These are phyloP conservation scores for Fomitopsis pulvina DNA, from an alignment of 768 basidiomycete genomes.

Conservation along the genomic window DNA sequence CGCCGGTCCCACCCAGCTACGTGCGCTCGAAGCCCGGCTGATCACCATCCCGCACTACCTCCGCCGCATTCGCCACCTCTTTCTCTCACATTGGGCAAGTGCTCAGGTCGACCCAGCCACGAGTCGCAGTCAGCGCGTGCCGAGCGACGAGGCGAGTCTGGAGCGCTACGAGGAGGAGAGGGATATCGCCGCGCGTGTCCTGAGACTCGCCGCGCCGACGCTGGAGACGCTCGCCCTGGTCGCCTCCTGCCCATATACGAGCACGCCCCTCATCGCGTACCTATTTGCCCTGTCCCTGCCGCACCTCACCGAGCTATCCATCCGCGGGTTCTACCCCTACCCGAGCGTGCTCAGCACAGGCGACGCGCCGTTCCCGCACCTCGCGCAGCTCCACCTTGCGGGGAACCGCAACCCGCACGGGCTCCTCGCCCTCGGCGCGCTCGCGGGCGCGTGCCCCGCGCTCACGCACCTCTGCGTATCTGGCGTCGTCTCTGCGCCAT, in stretches of 20 bases:
- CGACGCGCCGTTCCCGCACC: conserved; percentile 25
- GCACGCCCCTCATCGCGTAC: conserved; percentile 34
- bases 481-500: conserved; percentile 36
- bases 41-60: neutral
- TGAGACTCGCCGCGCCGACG: conserved; percentile 33
- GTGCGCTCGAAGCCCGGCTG: neutral
- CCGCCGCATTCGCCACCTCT: neutral
- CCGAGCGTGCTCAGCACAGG: no score
- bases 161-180: no score
- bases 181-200: no score
- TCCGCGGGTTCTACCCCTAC: conserved; percentile 46
- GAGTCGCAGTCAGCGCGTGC: no score
- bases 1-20: neutral
- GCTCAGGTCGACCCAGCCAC: no score
- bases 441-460: conserved; percentile 34
- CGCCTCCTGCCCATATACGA: conserved; percentile 24
- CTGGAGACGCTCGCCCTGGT: conserved; percentile 36
- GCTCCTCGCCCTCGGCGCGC: conserved; percentile 31
- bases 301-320: conserved; percentile 31
- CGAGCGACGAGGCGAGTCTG: no score
- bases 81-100: no score
- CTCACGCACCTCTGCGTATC: conserved; percentile 35
- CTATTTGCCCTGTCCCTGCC: conserved; percentile 40
- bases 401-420: conserved; percentile 48
- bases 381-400: conserved; percentile 37